These are phyloP conservation scores for Cicer arietinum DNA, from an alignment of 306 rosid species.

Conservation along the genomic window DNA sequence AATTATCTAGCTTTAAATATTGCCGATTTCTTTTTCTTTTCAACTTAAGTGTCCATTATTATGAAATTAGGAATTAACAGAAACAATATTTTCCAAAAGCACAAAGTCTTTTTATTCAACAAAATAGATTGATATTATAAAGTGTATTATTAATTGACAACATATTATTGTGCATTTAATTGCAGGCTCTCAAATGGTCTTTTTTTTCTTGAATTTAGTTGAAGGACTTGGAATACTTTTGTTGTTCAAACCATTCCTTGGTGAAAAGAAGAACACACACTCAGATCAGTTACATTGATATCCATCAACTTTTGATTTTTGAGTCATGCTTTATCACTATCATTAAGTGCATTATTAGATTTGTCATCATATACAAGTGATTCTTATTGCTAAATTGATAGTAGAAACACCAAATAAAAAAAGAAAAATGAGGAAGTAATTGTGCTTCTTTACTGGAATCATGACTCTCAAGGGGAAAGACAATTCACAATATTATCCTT, in stretches of 20 bases:
- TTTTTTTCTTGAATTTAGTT: slow-evolving; percentile 44
- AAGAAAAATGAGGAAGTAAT: background rate
- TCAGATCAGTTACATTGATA: slow-evolving; percentile 36
- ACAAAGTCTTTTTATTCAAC: background rate
- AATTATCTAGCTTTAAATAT: background rate
- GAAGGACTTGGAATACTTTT: slow-evolving; percentile 49
- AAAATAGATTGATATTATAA: background rate
- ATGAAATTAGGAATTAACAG: background rate
- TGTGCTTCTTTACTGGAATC: no score
- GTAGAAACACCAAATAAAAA: background rate
- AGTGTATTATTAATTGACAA: background rate
- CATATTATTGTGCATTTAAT: slow-evolving; percentile 7
- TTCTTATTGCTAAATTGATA: background rate
- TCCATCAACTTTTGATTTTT: background rate
- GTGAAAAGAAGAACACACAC: slow-evolving; percentile 25
- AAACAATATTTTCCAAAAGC: background rate
- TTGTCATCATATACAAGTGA: background rate
- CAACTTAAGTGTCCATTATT: background rate
- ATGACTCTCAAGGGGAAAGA: no score
- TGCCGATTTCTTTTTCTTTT: background rate
- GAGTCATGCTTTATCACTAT: slow-evolving; percentile 1
- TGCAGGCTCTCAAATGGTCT: slow-evolving; percentile 54
- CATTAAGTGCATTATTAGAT: background rate
- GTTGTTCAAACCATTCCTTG: slow-evolving; percentile 57
- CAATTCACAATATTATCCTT: no score